A percentile compares a stretch with the other conserved stretches of the same genome.
These are phyloP conservation scores for Cocos nucifera DNA, from an alignment of 176 grass and related monocot genomes.

Conservation along the genomic window DNA sequence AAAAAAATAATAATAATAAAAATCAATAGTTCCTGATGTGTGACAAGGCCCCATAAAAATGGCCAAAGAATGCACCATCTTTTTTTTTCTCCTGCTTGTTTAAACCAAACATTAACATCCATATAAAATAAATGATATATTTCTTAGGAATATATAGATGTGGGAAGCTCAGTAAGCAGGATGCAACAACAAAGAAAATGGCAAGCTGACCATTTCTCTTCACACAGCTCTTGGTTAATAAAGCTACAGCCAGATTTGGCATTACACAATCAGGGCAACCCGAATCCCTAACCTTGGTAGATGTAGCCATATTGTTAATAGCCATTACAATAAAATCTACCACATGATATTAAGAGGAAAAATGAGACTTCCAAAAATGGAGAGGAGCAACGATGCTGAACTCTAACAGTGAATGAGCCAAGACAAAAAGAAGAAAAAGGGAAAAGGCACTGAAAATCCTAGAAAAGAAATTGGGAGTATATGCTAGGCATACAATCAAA, in stretches of 20 bases:
- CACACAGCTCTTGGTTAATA: constrained; percentile 5
- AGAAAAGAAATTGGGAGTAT: too few species aligned
- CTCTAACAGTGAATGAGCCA: too few species aligned
- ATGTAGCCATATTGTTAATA: constrained; percentile 14
- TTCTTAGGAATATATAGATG: constrained; percentile 8
- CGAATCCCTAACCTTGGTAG: constrained; percentile 27
- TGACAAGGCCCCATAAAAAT: constrained; percentile 56
- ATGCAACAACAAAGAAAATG: background rate
- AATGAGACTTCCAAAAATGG: too few species aligned
- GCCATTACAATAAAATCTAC: too few species aligned
- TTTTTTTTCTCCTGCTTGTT: constrained; percentile 32
- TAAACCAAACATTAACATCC: background rate
- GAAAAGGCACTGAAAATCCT: too few species aligned
- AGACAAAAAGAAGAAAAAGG: too few species aligned
- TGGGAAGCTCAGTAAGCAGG: constrained; percentile 34
- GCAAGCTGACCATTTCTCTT: constrained; percentile 34
- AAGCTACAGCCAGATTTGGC: constrained; percentile 26
- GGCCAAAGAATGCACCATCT: constrained; percentile 40
- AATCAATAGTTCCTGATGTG: constrained; percentile 25
- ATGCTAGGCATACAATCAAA: too few species aligned
- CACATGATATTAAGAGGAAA: too few species aligned
- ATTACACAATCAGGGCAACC: constrained; percentile 20
- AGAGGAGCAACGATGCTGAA: too few species aligned
- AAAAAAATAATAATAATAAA: constrained; percentile 13
- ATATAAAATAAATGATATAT: background rate